Evolutionary conservation across 306 rosid species (phyloP).

Genomic region (Acmispon strigosus): DNA sequence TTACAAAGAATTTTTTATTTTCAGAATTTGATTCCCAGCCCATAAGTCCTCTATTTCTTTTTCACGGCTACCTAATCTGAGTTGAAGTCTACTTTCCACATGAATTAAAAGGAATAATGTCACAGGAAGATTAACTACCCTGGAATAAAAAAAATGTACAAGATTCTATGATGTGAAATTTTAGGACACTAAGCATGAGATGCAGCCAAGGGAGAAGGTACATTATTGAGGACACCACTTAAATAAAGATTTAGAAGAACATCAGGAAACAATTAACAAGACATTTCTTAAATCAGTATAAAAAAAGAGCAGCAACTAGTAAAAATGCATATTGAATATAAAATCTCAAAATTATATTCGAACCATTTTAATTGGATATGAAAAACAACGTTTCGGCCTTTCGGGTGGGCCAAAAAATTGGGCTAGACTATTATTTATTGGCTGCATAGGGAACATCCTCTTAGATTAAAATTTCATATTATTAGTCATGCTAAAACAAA

Average conservation of each 20-base stretch:
- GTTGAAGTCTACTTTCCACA: conserved; percentile 11
- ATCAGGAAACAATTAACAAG: conserved; percentile 7
- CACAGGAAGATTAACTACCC: conserved; percentile 30
- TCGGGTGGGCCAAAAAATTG: background rate
- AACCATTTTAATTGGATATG: background rate
- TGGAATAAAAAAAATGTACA: conserved; percentile 17
- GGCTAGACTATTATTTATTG: background rate
- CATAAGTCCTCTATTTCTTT: background rate
- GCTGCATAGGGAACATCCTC: background rate
- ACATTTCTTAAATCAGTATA: background rate
- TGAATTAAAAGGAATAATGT: conserved; percentile 24
- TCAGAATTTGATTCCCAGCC: background rate
- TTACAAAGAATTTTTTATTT: background rate
- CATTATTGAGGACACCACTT: conserved; percentile 34
- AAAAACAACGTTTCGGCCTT: background rate
- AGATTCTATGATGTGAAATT: conserved; percentile 8
- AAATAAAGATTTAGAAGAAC: background rate
- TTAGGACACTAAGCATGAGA: conserved; percentile 15
- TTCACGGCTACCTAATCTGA: conserved; percentile 31
- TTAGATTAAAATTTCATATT: too few species aligned
- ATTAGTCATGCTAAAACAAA: too few species aligned
- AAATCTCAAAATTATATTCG: background rate
- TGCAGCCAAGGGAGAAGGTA: conserved; percentile 61
- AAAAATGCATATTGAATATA: background rate
- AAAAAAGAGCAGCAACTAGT: background rate